These are phyloP conservation scores for Cryoendolithus antarcticus DNA, from an alignment of 2,329 filamentous ascomycete genomes.

Conservation along the genomic window DNA sequence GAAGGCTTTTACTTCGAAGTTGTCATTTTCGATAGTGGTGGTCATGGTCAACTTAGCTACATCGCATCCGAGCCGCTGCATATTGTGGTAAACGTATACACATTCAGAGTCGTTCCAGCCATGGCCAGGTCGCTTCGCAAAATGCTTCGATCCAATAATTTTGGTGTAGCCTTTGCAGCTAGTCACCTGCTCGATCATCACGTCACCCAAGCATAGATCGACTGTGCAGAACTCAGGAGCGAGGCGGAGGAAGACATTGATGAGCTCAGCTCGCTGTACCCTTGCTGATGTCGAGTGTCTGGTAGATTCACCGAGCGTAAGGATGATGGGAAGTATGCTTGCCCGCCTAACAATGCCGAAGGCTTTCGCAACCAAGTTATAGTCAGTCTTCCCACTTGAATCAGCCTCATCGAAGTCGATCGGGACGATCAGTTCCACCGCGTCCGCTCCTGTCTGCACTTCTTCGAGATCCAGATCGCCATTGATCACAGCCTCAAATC, in stretches of 20 bases:
- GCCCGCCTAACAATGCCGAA: constrained; percentile 49
- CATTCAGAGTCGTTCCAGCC: constrained; percentile 48
- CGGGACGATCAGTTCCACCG: constrained; percentile 42
- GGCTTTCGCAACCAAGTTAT: constrained; percentile 37
- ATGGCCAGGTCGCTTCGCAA: constrained; percentile 28
- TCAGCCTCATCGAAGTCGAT: constrained; percentile 3
- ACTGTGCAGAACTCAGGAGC: constrained; percentile 49
- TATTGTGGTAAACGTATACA: constrained; percentile 46
- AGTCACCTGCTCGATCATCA: constrained; percentile 39
- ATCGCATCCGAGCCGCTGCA: constrained; percentile 46
- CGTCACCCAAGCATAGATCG: constrained; percentile 46
- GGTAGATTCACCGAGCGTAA: constrained; percentile 22
- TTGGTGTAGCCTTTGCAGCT: constrained; percentile 43
- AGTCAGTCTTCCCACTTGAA: constrained; percentile 1
- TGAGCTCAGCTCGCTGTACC: constrained; percentile 23
- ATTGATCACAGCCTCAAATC: constrained; percentile 45
- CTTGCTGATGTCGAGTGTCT: constrained; percentile 2
- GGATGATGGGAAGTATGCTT: constrained; percentile 42
- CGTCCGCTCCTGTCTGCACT: constrained; percentile 53
- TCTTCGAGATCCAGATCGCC: constrained; percentile 49
- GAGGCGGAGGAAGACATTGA: constrained; percentile 49
- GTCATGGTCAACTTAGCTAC: constrained; percentile 50
- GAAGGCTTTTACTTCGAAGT: constrained; percentile 47
- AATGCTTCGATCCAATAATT: constrained; percentile 47
- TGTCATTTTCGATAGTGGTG: constrained; percentile 46